Evolutionary conservation across 345 rosid genomes (phyloP), one percentile per base, ranked within the genome.

Genomic region (Eucalyptus pauciflora): DNA sequence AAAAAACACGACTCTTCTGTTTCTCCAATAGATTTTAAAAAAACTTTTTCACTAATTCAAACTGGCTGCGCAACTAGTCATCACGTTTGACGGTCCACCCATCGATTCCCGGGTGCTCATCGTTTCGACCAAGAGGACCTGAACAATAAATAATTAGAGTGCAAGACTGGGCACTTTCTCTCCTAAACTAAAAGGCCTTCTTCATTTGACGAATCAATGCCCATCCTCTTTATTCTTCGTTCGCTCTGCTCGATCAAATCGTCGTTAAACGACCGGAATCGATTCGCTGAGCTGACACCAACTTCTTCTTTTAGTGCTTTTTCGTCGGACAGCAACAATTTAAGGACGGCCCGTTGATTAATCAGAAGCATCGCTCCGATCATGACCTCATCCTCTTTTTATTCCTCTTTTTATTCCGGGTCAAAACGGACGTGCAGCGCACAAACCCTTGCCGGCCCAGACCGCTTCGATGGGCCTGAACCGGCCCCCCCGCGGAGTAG

Each of bases 1-100:
- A 14, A 64, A 64, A 64, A n/a, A n/a, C 41, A 15, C 10, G 0
- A 64, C 7, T 64, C 0, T n/a, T 64, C 37, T 7, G 2, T n/a
- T 7, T 64, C 76, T 14, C 2, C 0, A 0, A 4, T 0, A 0
- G 37, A n/a, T 64, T 64, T 64, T 1, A 0, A n/a, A 16, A 16
- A 64, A n/a, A 14, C 20, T n/a, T n/a, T 10, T 64, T n/a, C 11
- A 3, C 16, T 27, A 29, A 62, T 62, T 62, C 31, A 13, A 62
- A 62, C 27, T 12, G 69, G 33, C 33, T 29, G n/a, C 1, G 8
- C 69, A 29, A 64, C 17, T 16, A 7, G 18, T n/a, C 76, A 15
- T n/a, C 10, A 2, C 10, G 18, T 64, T 64, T 33, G 76, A 64
- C 41, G 41, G 41, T 41, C 41, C 76, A n/a, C 16, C 20, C 5